phyloP scores from a whole-genome alignment of 805 yeast species.

The Teunomyces atbi region DNA sequence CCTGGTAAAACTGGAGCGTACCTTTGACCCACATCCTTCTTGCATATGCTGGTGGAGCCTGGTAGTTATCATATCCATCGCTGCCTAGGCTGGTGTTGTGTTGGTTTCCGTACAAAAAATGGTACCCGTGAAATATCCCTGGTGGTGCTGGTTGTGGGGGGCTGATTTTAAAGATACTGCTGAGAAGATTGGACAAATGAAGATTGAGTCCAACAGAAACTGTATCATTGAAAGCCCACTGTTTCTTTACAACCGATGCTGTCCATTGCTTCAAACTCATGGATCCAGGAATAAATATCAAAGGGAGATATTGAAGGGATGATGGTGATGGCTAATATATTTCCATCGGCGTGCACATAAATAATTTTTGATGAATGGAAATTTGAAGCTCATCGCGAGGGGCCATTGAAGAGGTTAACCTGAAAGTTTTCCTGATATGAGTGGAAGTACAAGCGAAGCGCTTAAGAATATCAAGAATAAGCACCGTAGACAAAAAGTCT shows the following conservation, averaged over 20 bases:
- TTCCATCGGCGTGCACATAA: not conserved
- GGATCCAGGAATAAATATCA: not conserved
- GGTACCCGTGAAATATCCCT: slow-evolving; percentile 46
- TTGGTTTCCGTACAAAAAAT: slow-evolving; percentile 68
- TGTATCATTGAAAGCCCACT: slow-evolving; percentile 22
- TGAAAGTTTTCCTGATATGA: slow-evolving; percentile 12
- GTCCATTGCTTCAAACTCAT: slow-evolving; percentile 18
- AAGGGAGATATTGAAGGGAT: no score
- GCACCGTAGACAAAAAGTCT: slow-evolving; percentile 74
- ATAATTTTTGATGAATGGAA: not conserved
- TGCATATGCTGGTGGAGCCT: slow-evolving; percentile 56
- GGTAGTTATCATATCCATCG: slow-evolving; percentile 83
- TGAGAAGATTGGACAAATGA: slow-evolving; percentile 14
- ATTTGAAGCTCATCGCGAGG: slow-evolving; percentile 8
- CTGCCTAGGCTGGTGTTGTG: slow-evolving; percentile 44
- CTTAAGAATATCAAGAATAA: slow-evolving; percentile 63
- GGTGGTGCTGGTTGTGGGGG: not conserved
- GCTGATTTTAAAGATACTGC: not conserved
- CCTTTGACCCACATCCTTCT: slow-evolving; percentile 86
- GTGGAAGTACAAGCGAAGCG: slow-evolving; percentile 24
- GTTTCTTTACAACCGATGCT: slow-evolving; percentile 11
- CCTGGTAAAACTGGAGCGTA: slow-evolving; percentile 37
- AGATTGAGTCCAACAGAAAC: slow-evolving; percentile 19
- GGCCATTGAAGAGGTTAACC: not conserved
- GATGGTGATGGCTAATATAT: no score